phyloP scores from a whole-genome alignment of 176 grass and related monocot species.

The Thalia dealbata region DNA sequence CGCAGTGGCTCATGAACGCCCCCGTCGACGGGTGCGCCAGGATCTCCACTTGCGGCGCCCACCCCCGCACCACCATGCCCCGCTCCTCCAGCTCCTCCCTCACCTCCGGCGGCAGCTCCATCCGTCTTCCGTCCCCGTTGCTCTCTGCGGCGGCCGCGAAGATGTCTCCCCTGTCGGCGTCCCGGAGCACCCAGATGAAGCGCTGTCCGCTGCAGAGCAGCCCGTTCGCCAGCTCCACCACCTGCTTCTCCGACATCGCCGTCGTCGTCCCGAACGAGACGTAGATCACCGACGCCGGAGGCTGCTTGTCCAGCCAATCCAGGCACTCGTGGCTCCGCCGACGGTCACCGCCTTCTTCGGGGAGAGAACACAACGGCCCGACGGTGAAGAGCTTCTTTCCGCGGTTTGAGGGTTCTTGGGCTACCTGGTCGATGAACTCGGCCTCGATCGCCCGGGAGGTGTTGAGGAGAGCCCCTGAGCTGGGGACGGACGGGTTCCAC shows the following conservation, averaged over 20 bases:
- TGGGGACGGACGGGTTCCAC: neutral
- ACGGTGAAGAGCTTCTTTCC: slow-evolving; percentile 37
- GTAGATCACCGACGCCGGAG: slow-evolving; percentile 39
- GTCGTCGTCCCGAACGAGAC: slow-evolving; percentile 45
- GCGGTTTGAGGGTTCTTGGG: neutral
- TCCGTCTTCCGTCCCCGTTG: neutral
- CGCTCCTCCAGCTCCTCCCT: slow-evolving; percentile 18
- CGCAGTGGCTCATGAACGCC: slow-evolving; percentile 62
- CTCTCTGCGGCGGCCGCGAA: neutral
- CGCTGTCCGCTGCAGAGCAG: slow-evolving; percentile 33
- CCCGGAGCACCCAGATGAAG: slow-evolving; percentile 65
- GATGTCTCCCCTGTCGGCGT: slow-evolving; percentile 38
- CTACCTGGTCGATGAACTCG: slow-evolving; percentile 38
- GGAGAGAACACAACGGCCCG: slow-evolving; percentile 24
- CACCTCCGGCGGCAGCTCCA: slow-evolving; percentile 18
- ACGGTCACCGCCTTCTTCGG: neutral
- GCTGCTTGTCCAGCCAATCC: slow-evolving; percentile 57
- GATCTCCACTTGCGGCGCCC: slow-evolving; percentile 49
- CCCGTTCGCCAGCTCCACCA: slow-evolving; percentile 32
- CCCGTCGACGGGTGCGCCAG: slow-evolving; percentile 27
- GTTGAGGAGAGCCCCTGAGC: slow-evolving; percentile 32
- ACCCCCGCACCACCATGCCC: slow-evolving; percentile 21
- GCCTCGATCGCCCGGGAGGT: slow-evolving; percentile 32
- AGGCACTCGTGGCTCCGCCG: slow-evolving; percentile 34
- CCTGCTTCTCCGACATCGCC: slow-evolving; percentile 26